Evolutionary conservation across 2,329 filamentous ascomycete species (phyloP), one percentile per base, ranked within the genome.

Genomic region (Whalleya microplaca): DNA sequence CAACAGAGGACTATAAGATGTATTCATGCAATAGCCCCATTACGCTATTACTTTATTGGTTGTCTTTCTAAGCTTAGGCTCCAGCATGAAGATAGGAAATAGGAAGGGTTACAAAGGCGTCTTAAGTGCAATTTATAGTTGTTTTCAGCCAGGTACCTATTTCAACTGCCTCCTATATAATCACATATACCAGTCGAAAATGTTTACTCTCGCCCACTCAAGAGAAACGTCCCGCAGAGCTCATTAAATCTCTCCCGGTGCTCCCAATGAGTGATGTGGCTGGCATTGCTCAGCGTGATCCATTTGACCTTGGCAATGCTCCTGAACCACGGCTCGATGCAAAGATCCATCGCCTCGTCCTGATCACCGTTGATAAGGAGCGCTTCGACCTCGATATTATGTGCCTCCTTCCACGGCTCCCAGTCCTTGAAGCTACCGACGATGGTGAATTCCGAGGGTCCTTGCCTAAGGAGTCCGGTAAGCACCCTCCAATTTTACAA

Each of bases 201-300:
- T 27, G 9, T 27, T 27, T 27, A 27, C 23, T 27, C 23, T 27
- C 23, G 23, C 23, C 23, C 23, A 27, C 23, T 27, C 32, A 60
- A 41, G 45, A 54, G 51, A 20, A 54, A 54, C 6, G 2, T 16
- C 19, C 51, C 51, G 21, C 45, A 54, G 14, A 67, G 32, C 32
- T 37, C 9, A 37, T 12, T 16, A 16, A 37, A 37, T 9, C 59
- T 53, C 45, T 64, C 59, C 8, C 63, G 59, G 2, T 64, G 55
- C 46, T 68, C 64, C 53, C 56, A 66, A 43, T 68, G 64, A 3
- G 50, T 53, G 58, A 66, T 61, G 45, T 66, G 64, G 21, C 51
- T 59, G 16, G 57, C 27, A 21, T 63, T 60, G 1, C 46, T 58
- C 2, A 68, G 48, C 1, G 59, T 66, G 10, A 68, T 53, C 64